A percentile compares a stretch with the other conserved stretches of the same genome.
Conservation (phyloP, 257 asterid genomes). For the Dorcoceras hygrometricum region DNA sequence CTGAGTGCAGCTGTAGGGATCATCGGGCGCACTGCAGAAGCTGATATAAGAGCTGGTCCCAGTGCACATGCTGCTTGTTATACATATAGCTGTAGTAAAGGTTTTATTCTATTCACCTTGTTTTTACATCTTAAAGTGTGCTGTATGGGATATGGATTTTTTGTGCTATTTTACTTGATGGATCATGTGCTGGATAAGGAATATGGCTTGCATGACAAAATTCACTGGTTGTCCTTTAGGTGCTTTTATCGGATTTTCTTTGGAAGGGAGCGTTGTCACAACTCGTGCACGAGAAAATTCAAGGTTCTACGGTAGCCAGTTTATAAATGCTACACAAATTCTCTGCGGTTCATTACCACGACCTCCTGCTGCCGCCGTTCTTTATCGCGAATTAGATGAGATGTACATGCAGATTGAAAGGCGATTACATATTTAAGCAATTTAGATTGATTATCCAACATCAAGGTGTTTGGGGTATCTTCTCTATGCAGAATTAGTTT, state of each 20-base stretch:
- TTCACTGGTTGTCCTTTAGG: constrained; percentile 42
- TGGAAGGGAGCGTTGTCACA: constrained; percentile 82
- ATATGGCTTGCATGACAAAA: not conserved
- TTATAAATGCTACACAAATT: constrained; percentile 58
- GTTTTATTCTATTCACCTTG: constrained; percentile 32
- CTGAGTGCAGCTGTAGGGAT: constrained; percentile 81
- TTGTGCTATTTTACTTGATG: not conserved
- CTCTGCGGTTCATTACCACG: constrained; percentile 78
- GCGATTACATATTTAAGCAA: constrained; percentile 20
- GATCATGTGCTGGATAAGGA: not conserved
- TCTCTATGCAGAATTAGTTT: constrained; percentile 11
- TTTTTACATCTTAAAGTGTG: constrained; percentile 12
- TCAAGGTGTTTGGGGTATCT: constrained; percentile 4
- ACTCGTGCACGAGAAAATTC: constrained; percentile 74
- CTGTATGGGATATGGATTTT: not conserved
- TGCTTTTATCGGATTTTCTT: constrained; percentile 94
- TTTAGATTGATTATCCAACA: not conserved
- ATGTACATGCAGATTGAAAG: constrained; percentile 51
- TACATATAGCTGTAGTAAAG: constrained; percentile 97
- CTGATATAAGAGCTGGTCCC: constrained; percentile 80
- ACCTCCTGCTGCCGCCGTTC: constrained; percentile 92
- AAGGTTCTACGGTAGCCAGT: constrained; percentile 84
- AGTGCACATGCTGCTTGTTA: constrained; percentile 75
- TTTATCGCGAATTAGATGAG: constrained; percentile 72
- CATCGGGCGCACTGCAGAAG: constrained; percentile 94